Base-by-base conservation (phyloP, 2,329 filamentous ascomycete species). In the Endocalyx cinctus region DNA sequence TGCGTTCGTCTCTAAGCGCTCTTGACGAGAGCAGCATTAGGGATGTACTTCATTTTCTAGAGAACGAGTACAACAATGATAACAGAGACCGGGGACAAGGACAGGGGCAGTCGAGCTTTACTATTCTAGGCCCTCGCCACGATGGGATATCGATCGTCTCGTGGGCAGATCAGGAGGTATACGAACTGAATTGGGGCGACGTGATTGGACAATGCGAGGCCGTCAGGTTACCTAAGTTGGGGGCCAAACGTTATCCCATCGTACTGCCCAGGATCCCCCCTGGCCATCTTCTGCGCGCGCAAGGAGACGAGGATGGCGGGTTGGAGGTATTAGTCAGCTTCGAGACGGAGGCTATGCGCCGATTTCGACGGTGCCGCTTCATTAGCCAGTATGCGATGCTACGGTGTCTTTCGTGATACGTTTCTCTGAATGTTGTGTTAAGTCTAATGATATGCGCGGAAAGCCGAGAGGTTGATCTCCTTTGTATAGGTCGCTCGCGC, bases 91-190 rank as follows among this genome's bases (percentile, higher is more conserved):
- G n/a, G n/a, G n/a, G n/a, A n/a, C n/a, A n/a, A n/a, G n/a, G n/a
- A n/a, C n/a, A n/a, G n/a, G n/a, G n/a, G n/a, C n/a, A n/a, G n/a
- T 26, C 35, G 26, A 36, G 33, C 4, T 32, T 34, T 5, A 37
- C 49, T 20, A 39, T 32, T 5, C 31, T 48, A 12, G 49, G 45
- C 5, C 48, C 45, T 5, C 43, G 27, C 3, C 42, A 45, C 17
- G 40, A 42, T 22, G 42, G 39, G 7, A 43, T 51, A 5, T 52
- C 50, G n/a, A 44, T 56, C 10, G 51, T 57, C n/a, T 56, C 53
- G 7, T 57, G 54, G 53, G 54, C 54, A 1, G 48, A 52, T 17
- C 38, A 57, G 28, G 36, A 32, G 4, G 34, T 41, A 12, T 53
- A 50, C 22, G 45, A 45, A 26, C 41, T 57, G 4, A 31, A 51